A percentile compares a stretch with the other conserved stretches of the same genome.
Conservation (phyloP, 768 basidiomycete genomes). For the Brasilioporus rufonigricans region DNA sequence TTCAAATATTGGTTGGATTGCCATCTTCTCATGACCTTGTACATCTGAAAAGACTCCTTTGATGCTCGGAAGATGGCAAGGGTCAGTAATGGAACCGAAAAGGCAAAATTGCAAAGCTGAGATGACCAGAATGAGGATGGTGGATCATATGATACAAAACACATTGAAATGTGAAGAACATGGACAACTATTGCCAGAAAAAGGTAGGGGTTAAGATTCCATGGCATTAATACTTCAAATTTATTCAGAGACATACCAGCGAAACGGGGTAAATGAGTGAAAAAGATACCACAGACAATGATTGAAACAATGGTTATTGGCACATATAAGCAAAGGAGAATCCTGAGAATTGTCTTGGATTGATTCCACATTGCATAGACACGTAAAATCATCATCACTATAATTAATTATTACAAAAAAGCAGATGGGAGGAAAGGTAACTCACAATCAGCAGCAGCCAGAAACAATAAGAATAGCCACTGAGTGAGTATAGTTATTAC, state of each 20-base stretch:
- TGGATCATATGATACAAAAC: not conserved
- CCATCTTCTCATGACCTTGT: not conserved
- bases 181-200: too few relatives aligned
- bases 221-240: too few relatives aligned
- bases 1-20: not conserved
- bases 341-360: not conserved
- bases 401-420: not conserved
- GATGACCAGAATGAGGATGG: not conserved
- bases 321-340: not conserved
- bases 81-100: not conserved
- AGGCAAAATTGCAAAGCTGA: not conserved
- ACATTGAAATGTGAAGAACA: too few relatives aligned
- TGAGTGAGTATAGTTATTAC: not conserved
- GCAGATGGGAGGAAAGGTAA: not conserved
- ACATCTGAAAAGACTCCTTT: not conserved
- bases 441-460: not conserved
- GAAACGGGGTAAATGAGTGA: not conserved
- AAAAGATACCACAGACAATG: not conserved
- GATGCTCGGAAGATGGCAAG: not conserved
- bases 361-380: slow-evolving; percentile 1
- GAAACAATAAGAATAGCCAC: not conserved
- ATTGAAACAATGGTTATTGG: not conserved
- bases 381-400: slow-evolving; percentile 5
- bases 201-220: too few relatives aligned
- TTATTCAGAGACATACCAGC: too few relatives aligned